phyloP scores from a whole-genome alignment of 169 alveolate species.

The Cardiosporidium cionae region DNA sequence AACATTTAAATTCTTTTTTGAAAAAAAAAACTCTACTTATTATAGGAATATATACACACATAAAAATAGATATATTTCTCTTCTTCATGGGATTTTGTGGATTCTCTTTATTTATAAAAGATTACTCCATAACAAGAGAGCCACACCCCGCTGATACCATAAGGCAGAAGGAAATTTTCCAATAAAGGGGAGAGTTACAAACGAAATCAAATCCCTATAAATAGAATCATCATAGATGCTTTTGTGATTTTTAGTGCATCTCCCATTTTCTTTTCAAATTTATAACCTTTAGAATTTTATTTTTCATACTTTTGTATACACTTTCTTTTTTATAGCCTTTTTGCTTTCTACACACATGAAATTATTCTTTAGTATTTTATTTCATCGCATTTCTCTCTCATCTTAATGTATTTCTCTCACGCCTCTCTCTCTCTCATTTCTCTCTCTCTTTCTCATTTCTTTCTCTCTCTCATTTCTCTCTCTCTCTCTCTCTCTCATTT shows the following conservation, averaged over 20 bases:
- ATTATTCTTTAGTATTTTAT: background rate
- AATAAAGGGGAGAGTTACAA: slow-evolving; percentile 17
- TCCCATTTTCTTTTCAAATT: background rate
- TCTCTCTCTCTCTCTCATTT: too few species aligned
- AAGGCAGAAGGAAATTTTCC: slow-evolving; percentile 3
- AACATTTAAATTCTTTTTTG: too few species aligned
- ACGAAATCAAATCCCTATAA: slow-evolving; percentile 29
- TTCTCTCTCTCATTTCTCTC: too few species aligned
- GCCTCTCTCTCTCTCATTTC: too few species aligned
- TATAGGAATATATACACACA: too few species aligned
- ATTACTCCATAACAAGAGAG: slow-evolving; percentile 32
- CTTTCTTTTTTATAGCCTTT: background rate
- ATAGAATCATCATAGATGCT: background rate
- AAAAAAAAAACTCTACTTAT: too few species aligned
- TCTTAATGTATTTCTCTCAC: too few species aligned
- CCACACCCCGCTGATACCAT: slow-evolving; percentile 33
- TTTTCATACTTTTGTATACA: background rate
- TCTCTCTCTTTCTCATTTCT: too few species aligned
- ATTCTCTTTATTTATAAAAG: too few species aligned
- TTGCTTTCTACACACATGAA: background rate
- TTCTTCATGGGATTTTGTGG: too few species aligned
- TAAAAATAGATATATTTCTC: too few species aligned
- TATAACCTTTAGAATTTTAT: background rate
- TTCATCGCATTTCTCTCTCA: too few species aligned
- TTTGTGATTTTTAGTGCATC: background rate